Evolutionary conservation across 2,329 filamentous ascomycete species (phyloP).

Genomic region (Diaporthe sp.): DNA sequence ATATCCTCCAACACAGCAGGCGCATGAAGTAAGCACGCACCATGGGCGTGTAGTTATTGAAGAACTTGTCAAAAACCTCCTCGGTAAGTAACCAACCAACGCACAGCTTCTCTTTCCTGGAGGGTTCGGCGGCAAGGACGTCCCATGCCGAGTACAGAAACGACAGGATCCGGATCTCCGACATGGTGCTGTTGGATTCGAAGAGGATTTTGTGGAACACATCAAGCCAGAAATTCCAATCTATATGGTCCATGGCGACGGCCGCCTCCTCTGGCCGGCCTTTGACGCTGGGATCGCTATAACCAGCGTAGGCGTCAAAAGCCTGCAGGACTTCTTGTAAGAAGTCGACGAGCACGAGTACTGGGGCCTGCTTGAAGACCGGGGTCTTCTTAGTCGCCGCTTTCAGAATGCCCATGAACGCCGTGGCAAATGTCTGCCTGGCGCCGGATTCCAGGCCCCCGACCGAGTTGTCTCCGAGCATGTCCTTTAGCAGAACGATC

Average conservation of each 20-base stretch:
- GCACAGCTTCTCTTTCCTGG: constrained; percentile 79
- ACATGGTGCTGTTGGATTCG: constrained; percentile 88
- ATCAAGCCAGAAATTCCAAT: constrained; percentile 89
- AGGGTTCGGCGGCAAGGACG: constrained; percentile 74
- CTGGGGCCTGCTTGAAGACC: constrained; percentile 84
- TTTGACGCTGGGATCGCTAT: constrained; percentile 43
- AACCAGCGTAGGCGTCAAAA: constrained; percentile 62
- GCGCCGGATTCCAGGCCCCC: constrained; percentile 55
- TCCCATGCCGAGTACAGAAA: constrained; percentile 88
- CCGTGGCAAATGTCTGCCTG: constrained; percentile 80
- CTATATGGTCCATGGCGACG: constrained; percentile 63
- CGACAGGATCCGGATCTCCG: constrained; percentile 86
- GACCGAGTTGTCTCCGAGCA: constrained; percentile 69
- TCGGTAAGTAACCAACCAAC: constrained; percentile 82
- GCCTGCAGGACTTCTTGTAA: constrained; percentile 84
- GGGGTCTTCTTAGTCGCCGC: constrained; percentile 82
- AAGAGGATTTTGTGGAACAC: constrained; percentile 82
- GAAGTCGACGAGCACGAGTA: constrained; percentile 92
- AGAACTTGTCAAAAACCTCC: constrained; percentile 82
- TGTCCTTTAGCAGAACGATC: constrained; percentile 85
- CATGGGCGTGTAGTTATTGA: constrained; percentile 97
- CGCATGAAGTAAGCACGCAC: constrained; percentile 94
- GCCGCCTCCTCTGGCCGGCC: constrained; percentile 8
- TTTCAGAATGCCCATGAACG: constrained; percentile 81
- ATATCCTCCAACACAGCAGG: constrained; percentile 89